Evolutionary conservation across 768 basidiomycete genomes (phyloP).

Genomic region (Boletus reticulatus): DNA sequence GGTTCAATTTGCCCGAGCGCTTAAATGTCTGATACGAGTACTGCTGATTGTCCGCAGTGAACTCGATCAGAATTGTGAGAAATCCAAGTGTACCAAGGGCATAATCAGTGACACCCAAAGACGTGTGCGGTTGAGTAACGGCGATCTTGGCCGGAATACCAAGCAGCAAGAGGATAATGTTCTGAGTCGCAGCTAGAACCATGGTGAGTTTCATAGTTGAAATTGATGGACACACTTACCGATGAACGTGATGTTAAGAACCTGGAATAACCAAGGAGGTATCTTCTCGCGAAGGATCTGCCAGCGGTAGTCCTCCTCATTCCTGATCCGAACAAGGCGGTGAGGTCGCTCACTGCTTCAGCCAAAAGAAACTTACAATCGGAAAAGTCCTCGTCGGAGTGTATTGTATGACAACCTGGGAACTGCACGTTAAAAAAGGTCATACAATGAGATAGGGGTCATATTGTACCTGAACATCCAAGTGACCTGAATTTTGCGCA

Average conservation of each 20-base stretch:
- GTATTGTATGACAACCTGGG: slow-evolving; percentile 75
- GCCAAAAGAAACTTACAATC: slow-evolving; percentile 43
- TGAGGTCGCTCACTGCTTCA: background rate
- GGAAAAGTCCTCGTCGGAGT: slow-evolving; percentile 78
- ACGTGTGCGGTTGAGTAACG: slow-evolving; percentile 49
- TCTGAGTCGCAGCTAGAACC: slow-evolving; percentile 64
- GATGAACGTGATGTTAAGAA: slow-evolving; percentile 68
- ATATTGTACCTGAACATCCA: slow-evolving; percentile 61
- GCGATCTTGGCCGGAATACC: slow-evolving; percentile 60
- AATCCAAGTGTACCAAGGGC: slow-evolving; percentile 59
- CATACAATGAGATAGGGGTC: slow-evolving; percentile 5
- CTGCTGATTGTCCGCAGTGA: slow-evolving; percentile 90
- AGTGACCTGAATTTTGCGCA: slow-evolving; percentile 27
- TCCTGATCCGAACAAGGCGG: slow-evolving; percentile 36
- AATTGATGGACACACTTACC: slow-evolving; percentile 36
- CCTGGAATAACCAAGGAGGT: slow-evolving; percentile 52
- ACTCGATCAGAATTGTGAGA: slow-evolving; percentile 62
- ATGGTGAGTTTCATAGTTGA: background rate
- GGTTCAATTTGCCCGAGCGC: slow-evolving; percentile 36
- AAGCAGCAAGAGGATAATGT: slow-evolving; percentile 73
- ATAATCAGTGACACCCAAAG: slow-evolving; percentile 59
- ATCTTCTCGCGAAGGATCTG: slow-evolving; percentile 63
- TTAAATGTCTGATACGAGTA: slow-evolving; percentile 84
- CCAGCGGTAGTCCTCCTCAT: slow-evolving; percentile 95
- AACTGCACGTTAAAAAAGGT: slow-evolving; percentile 24